A percentile compares a stretch with the other conserved stretches of the same genome.
phyloP scores from a whole-genome alignment of 2,329 filamentous ascomycete species.

The Penicillium sp. region DNA sequence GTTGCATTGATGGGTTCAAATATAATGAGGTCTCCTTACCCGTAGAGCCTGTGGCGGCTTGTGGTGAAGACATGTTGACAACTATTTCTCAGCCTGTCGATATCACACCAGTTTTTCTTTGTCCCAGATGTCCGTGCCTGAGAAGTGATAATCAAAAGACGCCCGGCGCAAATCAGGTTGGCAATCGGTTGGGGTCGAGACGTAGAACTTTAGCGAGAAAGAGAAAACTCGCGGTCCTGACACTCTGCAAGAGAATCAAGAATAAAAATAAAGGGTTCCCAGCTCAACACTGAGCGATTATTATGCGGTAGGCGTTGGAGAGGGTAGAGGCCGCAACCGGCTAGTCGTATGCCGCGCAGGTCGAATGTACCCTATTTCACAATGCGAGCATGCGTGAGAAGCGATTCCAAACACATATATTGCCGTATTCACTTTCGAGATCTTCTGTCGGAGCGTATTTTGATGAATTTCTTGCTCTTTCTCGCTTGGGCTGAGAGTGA shows the following conservation, averaged over 20 bases:
- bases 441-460: background rate
- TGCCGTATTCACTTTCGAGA: background rate
- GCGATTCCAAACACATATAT: background rate
- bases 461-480: background rate
- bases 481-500: background rate
- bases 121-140: background rate
- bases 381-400: background rate
- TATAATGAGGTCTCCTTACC: background rate
- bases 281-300: background rate
- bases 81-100: background rate
- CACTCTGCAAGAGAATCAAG: background rate
- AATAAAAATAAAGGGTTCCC: background rate
- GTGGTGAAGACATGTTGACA: constrained; percentile 3
- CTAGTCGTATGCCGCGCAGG: background rate
- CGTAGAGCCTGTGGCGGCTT: constrained; percentile 1
- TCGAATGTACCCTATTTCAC: background rate
- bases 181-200: background rate
- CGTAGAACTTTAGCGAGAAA: background rate
- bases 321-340: background rate
- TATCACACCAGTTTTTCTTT: background rate
- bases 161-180: background rate
- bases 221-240: background rate
- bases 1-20: background rate
- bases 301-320: background rate
- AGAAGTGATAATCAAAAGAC: background rate